Base-by-base conservation (phyloP, 768 basidiomycete genomes). In the Amanita inopinata region DNA sequence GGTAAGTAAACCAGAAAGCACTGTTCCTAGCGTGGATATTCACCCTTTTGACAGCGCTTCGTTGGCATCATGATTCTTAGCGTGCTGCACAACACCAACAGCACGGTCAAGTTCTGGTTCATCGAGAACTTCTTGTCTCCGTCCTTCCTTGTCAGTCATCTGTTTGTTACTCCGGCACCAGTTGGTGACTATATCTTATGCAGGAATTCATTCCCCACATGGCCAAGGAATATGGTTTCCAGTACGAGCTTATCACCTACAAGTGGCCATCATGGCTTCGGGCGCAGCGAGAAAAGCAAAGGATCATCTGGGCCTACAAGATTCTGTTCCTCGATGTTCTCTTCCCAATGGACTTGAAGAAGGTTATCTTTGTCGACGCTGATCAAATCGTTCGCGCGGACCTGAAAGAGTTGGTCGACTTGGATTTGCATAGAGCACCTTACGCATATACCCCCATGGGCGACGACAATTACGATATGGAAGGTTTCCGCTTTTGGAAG, bases 221-320 rank as follows among this genome's bases (percentile, higher is more conserved):
- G 54, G 93, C 93, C 0, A 70, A 80, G 52, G 85, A 83, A 49
- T 98, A 98, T 54, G 76, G 78, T 30, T 99, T 98, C 73, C 77
- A 93, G 57, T 99, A 96, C 55, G 94, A 98, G 56, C 73, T 99
- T 10, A 87, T 99, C 43, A 99, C 96, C 0, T 99, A 98, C 69
- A 96, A 96, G 56, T 99, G 94, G 94, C 96, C 96, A 0, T 87
- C 86, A 1, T 99, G 94, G 94, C 72, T 99, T 3, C 83, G 91
- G n/a, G 78, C 78, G 10, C 96, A 98, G 57, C 91, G 83, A 46
- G 96, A 99, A 65, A 99, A 99, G 61, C 96, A 99, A 60, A 76
- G 96, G 7, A 83, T 94, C 43, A 99, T 99, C 51, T 98, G 96
- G 96, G 94, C 89, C 0, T 99, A 98, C 71, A 98, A 99, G 65